Evolutionary conservation across 176 grass and related monocot genomes (phyloP).

Genomic region (Poa pratensis): DNA sequence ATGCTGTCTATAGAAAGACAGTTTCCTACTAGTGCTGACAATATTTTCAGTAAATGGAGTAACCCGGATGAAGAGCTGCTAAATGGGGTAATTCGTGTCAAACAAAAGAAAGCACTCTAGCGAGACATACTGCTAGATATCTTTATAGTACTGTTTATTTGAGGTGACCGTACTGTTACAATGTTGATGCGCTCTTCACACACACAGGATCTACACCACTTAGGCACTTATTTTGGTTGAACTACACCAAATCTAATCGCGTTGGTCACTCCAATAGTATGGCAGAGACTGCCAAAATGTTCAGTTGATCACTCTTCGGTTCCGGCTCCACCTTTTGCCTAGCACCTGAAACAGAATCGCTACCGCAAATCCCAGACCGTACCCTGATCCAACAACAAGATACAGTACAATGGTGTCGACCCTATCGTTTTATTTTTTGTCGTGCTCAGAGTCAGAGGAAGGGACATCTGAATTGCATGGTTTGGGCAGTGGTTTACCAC

Average conservation of each 20-base stretch:
- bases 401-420: conserved; percentile 9
- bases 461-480: conserved; percentile 2
- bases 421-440: neutral
- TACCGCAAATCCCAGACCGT: conserved; percentile 20
- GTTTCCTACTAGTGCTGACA: no score
- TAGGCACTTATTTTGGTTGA: neutral
- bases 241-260: neutral
- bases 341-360: conserved; percentile 12
- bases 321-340: neutral
- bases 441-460: neutral
- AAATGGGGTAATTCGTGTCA: no score
- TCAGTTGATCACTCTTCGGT: neutral
- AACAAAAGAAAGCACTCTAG: neutral
- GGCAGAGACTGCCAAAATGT: neutral
- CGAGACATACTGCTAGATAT: neutral
- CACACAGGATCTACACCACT: neutral
- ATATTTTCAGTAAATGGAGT: no score
- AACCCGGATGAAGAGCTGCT: no score
- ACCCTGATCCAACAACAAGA: conserved; percentile 23
- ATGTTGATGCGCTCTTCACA: neutral
- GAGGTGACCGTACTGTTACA: neutral
- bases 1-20: no score
- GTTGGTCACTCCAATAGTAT: conserved; percentile 2
- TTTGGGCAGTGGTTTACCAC: conserved; percentile 33
- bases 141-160: neutral